Percentiles rank a stretch among this genome's conserved stretches.
phyloP scores from a whole-genome alignment of 495 filamentous ascomycete genomes.

The Diplogelasinospora grovesii region DNA sequence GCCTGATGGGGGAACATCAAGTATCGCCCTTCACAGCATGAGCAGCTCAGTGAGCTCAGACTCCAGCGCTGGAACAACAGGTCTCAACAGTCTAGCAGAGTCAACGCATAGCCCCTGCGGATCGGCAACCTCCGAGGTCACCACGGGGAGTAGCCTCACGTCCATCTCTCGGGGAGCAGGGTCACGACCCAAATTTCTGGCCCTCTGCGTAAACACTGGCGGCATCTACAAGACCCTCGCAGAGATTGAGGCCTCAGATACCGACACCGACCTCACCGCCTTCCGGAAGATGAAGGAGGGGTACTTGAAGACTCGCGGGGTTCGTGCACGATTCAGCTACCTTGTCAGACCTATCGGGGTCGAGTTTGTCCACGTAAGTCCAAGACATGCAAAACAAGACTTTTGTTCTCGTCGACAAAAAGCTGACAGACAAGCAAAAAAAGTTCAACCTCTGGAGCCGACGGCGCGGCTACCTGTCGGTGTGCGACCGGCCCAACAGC shows the following conservation, averaged over 20 bases:
- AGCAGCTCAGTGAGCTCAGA: background rate
- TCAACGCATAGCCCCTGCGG: too few relatives aligned
- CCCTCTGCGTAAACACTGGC: constrained; percentile 12
- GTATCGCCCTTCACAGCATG: background rate
- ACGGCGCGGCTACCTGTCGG: constrained; percentile 5
- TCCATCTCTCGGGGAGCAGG: too few relatives aligned
- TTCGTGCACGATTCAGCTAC: constrained; percentile 1
- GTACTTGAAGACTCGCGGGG: constrained; percentile 2
- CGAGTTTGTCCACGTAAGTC: constrained; percentile 12
- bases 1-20: background rate
- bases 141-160: too few relatives aligned
- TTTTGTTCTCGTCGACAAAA: too few relatives aligned
- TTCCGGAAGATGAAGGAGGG: constrained; percentile 7
- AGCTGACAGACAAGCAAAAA: background rate
- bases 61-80: background rate
- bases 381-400: background rate
- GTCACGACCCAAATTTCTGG: constrained; percentile 7
- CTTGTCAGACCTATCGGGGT: constrained; percentile 4
- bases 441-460: constrained; percentile 4
- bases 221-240: constrained; percentile 11
- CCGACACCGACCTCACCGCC: constrained; percentile 1
- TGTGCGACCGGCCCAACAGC: constrained; percentile 1
- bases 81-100: background rate
- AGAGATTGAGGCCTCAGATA: constrained; percentile 4
- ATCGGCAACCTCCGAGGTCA: too few relatives aligned